phyloP scores from a whole-genome alignment of 306 rosid species.

The Mimosa pudica region DNA sequence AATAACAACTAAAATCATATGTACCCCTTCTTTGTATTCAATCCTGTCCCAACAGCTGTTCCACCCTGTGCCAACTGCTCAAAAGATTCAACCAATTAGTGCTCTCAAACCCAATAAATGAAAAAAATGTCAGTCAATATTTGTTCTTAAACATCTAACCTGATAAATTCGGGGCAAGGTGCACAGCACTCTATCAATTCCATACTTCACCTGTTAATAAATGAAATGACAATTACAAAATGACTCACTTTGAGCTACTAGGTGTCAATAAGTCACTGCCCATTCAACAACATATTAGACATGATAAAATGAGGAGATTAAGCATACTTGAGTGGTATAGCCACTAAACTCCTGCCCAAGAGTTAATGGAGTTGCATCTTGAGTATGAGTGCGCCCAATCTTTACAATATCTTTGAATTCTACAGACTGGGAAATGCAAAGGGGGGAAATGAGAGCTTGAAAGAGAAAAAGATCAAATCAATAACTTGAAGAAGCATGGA shows the following conservation, averaged over 20 bases:
- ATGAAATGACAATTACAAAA: slow-evolving; percentile 43
- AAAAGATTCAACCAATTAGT: slow-evolving; percentile 45
- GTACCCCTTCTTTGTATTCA: slow-evolving; percentile 97
- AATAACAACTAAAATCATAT: slow-evolving; percentile 38
- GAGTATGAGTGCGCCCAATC: slow-evolving; percentile 98
- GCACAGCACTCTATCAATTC: slow-evolving; percentile 76
- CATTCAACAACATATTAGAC: slow-evolving; percentile 18
- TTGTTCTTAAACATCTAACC: slow-evolving; percentile 48
- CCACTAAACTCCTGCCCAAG: slow-evolving; percentile 99
- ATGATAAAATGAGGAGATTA: slow-evolving; percentile 21
- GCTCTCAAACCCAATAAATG: slow-evolving; percentile 11
- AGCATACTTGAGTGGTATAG: slow-evolving; percentile 90
- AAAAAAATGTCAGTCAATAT: slow-evolving; percentile 5
- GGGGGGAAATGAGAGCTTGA: background rate
- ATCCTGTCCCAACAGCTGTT: slow-evolving; percentile 99
- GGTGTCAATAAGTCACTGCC: slow-evolving; percentile 19
- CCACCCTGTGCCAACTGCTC: slow-evolving; percentile 99
- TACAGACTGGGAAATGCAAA: slow-evolving; percentile 54
- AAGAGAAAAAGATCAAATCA: slow-evolving; percentile 3
- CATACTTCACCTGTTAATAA: slow-evolving; percentile 77
- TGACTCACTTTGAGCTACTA: slow-evolving; percentile 8
- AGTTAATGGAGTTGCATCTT: slow-evolving; percentile 98
- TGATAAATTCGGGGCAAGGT: slow-evolving; percentile 88
- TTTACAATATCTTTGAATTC: slow-evolving; percentile 96
- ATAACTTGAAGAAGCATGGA: slow-evolving; percentile 13